Evolutionary conservation across 768 basidiomycete species (phyloP).

Genomic region (Hygrophoropsis aurantiaca): DNA sequence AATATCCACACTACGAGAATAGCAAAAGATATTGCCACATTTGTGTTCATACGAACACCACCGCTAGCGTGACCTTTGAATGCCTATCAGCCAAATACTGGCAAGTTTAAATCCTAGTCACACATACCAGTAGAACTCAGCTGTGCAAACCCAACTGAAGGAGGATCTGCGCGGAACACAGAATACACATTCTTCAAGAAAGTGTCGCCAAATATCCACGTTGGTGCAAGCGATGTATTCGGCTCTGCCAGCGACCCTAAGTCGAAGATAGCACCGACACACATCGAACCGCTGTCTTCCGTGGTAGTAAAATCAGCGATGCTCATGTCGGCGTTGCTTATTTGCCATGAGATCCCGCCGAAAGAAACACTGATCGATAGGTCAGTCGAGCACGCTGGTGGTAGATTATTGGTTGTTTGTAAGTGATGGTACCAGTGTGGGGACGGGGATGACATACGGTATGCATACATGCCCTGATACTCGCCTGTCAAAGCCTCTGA

Average conservation of each 20-base stretch:
- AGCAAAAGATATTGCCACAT: too few species aligned
- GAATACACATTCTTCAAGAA: constrained; percentile 52
- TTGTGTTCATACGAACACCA: too few species aligned
- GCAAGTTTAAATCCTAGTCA: too few species aligned
- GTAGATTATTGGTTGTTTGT: neutral
- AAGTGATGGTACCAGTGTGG: neutral
- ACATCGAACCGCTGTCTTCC: too few species aligned
- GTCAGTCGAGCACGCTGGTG: constrained; percentile 64
- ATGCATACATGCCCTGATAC: constrained; percentile 72
- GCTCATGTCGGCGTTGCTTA: constrained; percentile 77
- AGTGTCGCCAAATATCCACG: constrained; percentile 71
- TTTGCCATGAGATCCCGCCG: constrained; percentile 76
- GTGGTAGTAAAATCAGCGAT: constrained; percentile 38
- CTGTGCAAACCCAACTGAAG: constrained; percentile 29
- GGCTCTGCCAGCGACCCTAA: constrained; percentile 51
- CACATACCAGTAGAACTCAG: too few species aligned
- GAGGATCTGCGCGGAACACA: constrained; percentile 24
- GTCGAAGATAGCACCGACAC: constrained; percentile 74
- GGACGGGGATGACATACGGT: constrained; percentile 52
- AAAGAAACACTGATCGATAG: constrained; percentile 68
- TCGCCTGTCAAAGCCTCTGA: constrained; percentile 43
- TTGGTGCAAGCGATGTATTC: constrained; percentile 41
- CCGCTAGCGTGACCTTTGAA: too few species aligned
- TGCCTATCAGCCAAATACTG: too few species aligned
- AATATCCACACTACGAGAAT: too few species aligned